Conservation (phyloP, 306 rosid genomes). For the Quercus mongolica region DNA sequence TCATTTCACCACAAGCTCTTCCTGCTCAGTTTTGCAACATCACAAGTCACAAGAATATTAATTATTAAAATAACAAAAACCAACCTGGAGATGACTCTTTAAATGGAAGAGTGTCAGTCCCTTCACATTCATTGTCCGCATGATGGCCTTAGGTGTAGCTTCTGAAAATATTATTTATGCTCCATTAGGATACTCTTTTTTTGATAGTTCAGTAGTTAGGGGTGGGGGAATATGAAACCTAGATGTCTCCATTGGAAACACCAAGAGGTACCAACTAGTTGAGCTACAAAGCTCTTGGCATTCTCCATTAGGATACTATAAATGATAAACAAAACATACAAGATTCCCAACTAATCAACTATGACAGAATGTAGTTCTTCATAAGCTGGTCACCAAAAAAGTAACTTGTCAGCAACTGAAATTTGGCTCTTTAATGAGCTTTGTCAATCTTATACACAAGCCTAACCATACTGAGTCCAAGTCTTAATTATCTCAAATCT, state of each 20-base stretch:
- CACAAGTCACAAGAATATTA: not conserved
- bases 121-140: conserved; percentile 99
- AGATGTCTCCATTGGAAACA: no score
- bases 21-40: not conserved
- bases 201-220: no score
- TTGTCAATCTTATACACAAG: not conserved
- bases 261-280: no score
- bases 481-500: not conserved
- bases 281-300: no score
- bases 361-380: conserved; percentile 3
- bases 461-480: not conserved
- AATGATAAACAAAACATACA: conserved; percentile 11
- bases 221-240: no score
- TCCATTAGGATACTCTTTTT: conserved; percentile 26
- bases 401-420: not conserved
- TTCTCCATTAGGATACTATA: not conserved
- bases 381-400: conserved; percentile 17
- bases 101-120: conserved; percentile 95
- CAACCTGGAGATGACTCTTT: conserved; percentile 98
- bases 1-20: conserved; percentile 17
- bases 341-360: not conserved
- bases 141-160: conserved; percentile 97
- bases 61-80: conserved; percentile 4
- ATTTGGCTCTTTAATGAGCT: conserved; percentile 24
- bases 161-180: conserved; percentile 59